These are phyloP conservation scores for Polyporus tsugae DNA, from an alignment of 1,284 basidiomycete genomes.

Conservation along the genomic window DNA sequence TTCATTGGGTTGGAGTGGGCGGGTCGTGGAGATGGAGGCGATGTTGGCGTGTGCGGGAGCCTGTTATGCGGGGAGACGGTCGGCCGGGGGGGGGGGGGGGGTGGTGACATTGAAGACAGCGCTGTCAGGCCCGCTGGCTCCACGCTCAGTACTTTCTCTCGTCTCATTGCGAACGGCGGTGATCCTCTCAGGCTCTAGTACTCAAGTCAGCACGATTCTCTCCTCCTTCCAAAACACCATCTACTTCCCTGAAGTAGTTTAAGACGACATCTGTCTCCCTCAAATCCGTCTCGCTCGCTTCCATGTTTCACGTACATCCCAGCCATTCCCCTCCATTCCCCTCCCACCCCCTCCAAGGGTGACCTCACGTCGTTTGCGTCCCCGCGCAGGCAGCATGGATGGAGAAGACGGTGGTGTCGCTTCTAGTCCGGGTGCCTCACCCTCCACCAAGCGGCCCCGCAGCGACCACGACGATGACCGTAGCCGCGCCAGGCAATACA, in stretches of 20 bases:
- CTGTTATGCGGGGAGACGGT: no score
- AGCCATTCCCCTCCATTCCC: conserved; percentile 37
- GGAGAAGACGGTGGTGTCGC: conserved; percentile 39
- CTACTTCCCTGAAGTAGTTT: conserved; percentile 30
- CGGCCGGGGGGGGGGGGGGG: no score
- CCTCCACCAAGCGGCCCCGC: conserved; percentile 56
- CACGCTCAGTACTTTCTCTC: conserved; percentile 56
- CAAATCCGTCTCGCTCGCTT: conserved; percentile 28
- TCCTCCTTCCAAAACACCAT: conserved; percentile 17
- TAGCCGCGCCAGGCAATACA: conserved; percentile 30
- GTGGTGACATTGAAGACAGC: no score
- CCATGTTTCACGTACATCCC: conserved; percentile 35
- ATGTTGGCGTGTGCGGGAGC: no score
- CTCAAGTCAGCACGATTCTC: conserved; percentile 33
- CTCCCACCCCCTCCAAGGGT: conserved; percentile 42
- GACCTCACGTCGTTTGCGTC: conserved; percentile 46
- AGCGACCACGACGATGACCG: conserved; percentile 40
- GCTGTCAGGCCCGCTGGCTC: no score
- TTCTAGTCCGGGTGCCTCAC: conserved; percentile 45
- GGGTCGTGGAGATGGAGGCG: no score
- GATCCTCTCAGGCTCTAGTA: conserved; percentile 53
- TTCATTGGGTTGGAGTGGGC: no score
- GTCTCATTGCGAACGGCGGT: conserved; percentile 54
- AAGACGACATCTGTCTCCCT: conserved; percentile 16
- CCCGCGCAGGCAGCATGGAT: conserved; percentile 52